Conservation (phyloP, 345 rosid species). For the Salix exigua region DNA sequence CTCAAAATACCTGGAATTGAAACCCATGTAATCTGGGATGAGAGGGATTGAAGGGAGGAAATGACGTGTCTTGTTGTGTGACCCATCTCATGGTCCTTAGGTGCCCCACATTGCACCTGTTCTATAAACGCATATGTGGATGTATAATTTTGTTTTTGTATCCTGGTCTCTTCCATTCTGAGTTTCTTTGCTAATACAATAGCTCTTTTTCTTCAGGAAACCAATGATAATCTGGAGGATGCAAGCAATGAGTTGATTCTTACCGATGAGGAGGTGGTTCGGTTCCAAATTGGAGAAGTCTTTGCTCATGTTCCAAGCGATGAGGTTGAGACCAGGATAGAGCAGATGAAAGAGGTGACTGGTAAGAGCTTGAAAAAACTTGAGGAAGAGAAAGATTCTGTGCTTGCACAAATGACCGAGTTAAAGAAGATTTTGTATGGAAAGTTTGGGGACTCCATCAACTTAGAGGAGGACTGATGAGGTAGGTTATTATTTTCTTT, state of each 20-base stretch:
- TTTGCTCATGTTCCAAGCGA: constrained; percentile 83
- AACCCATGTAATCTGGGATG: background rate
- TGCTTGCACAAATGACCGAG: constrained; percentile 64
- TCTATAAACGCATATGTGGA: background rate
- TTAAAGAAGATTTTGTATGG: constrained; percentile 82
- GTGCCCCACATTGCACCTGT: background rate
- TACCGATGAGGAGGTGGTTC: constrained; percentile 79
- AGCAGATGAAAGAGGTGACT: constrained; percentile 68
- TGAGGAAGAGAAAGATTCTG: constrained; percentile 65
- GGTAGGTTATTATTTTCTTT: background rate
- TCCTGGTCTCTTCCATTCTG: background rate
- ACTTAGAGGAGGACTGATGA: constrained; percentile 79
- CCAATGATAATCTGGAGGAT: constrained; percentile 84
- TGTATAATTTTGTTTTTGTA: background rate
- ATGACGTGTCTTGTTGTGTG: background rate
- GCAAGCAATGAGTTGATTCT: constrained; percentile 88
- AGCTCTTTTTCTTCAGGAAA: constrained; percentile 44
- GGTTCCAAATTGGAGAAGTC: constrained; percentile 87
- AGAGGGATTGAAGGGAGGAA: background rate
- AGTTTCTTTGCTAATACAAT: background rate
- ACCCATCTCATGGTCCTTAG: background rate
- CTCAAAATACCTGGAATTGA: background rate
- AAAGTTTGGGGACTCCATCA: constrained; percentile 85
- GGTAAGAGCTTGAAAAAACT: constrained; percentile 58
- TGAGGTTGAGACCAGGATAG: constrained; percentile 82